Base-by-base conservation (phyloP, 176 grass and related monocot genomes). In the Triticum monococcum region DNA sequence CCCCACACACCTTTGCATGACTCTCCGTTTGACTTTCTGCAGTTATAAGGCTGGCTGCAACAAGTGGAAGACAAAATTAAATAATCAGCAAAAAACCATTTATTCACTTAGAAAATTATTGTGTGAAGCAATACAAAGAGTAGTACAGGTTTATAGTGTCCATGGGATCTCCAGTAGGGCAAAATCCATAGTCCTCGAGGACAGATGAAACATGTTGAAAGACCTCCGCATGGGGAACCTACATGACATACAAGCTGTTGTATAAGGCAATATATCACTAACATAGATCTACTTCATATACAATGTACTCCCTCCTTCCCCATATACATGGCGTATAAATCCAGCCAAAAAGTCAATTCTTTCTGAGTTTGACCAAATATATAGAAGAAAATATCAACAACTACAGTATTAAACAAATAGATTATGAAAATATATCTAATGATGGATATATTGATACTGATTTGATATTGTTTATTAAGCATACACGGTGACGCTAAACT, bases 31-130 rank as follows among this genome's bases (percentile, higher is more conserved):
- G 59, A 30, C 3, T 2, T 56, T 54, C 57, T 70, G 64, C 64
- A 86, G 75, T 75, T 14, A 75, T 75, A 75, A 50, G 72, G 72
- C 12, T 7, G 38, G 23, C 72, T 75, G 17, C 72, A 75, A 75
- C 3, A 50, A 75, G 8, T 22, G 2, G 30, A 54, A 30, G 24
- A 50, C 41, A 43, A 72, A 72, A 72, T 35, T 73, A 45, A 74
- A 46, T 46, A 74, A 46, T 28, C 41, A 17, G 72, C 0, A 74
- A 48, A 50, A 28, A 75, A 50, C 4, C 41, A 0, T 75, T 75
- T 75, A 50, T 75, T 28, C 13, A 30, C 24, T 30, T 30, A 50
- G 72, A 5, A 75, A 75, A 75, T 75, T 75, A 50, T 48, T 30
- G 14, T 30, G 24, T 17, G 38, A 74, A 75, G 40, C 72, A 75